These are phyloP conservation scores for Ogataea polymorpha DNA, from an alignment of 805 yeast genomes.

Conservation along the genomic window DNA sequence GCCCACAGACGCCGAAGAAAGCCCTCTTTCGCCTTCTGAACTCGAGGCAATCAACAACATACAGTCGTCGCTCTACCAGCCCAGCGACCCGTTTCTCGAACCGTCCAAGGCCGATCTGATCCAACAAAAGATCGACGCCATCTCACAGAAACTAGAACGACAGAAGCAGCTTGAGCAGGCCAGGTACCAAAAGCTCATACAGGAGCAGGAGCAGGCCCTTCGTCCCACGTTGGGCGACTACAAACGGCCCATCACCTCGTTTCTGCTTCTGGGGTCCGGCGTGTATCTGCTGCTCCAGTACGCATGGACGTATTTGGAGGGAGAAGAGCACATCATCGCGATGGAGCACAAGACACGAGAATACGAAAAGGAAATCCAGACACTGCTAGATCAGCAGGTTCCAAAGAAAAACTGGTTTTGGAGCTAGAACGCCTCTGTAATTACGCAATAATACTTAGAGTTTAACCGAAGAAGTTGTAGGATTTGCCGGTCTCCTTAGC, in stretches of 20 bases:
- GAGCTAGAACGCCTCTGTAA: conserved; percentile 5
- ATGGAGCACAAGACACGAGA: conserved; percentile 23
- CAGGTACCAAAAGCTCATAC: conserved; percentile 15
- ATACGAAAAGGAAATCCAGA: conserved; percentile 28
- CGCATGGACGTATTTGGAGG: conserved; percentile 32
- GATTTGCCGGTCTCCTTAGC: conserved; percentile 47
- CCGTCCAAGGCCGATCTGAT: conserved; percentile 31
- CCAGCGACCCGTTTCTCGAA: conserved; percentile 28
- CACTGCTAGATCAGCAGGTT: conserved; percentile 26
- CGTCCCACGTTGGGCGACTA: conserved; percentile 33
- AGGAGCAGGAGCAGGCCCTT: conserved; percentile 18
- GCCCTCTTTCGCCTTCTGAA: conserved; percentile 10
- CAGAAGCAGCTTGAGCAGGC: conserved; percentile 24
- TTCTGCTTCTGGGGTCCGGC: conserved; percentile 31
- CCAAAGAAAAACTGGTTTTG: conserved; percentile 19
- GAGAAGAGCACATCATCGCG: conserved; percentile 26
- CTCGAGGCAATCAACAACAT: conserved; percentile 18
- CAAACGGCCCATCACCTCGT: conserved; percentile 32
- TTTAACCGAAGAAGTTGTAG: conserved; percentile 17
- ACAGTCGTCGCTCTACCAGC: conserved; percentile 26
- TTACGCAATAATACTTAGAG: conserved; percentile 1
- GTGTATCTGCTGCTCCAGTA: conserved; percentile 33
- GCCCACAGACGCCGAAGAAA: neutral
- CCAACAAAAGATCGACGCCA: conserved; percentile 26
- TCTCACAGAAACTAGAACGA: conserved; percentile 22